A percentile compares a stretch with the other conserved stretches of the same genome.
These are phyloP conservation scores for Fusarium mundagurra DNA, from an alignment of 2,329 filamentous ascomycete species.

Conservation along the genomic window DNA sequence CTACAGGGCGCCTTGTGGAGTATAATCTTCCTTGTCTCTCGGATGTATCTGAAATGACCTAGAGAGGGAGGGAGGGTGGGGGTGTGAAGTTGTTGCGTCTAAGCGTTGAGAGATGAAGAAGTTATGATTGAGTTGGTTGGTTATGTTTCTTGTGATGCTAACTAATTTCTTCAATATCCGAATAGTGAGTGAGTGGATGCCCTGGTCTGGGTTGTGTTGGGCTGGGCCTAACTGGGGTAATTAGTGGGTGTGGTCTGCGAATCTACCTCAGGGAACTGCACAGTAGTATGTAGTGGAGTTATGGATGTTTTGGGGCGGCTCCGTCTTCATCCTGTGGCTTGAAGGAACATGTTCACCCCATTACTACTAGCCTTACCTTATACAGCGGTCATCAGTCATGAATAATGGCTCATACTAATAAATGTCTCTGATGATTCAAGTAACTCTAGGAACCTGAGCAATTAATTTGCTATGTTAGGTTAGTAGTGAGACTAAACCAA, in stretches of 20 bases:
- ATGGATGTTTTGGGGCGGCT: conserved; percentile 7
- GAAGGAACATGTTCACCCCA: neutral
- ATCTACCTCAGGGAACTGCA: neutral
- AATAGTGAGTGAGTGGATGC: conserved; percentile 16
- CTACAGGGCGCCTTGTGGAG: conserved; percentile 6
- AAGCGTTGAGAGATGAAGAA: conserved; percentile 2
- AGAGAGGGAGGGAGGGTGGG: neutral
- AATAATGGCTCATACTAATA: neutral
- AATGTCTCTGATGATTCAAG: conserved; percentile 10
- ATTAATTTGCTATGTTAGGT: neutral
- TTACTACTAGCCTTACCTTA: neutral
- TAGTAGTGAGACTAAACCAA: neutral
- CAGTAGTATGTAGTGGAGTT: conserved; percentile 17
- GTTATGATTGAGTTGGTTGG: conserved; percentile 4
- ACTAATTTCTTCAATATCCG: conserved; percentile 35
- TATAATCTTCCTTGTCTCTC: conserved; percentile 3
- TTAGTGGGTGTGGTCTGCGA: conserved; percentile 16
- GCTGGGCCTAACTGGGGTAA: neutral
- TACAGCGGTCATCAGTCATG: neutral
- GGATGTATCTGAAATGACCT: neutral
- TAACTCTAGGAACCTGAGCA: neutral
- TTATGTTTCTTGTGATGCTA: conserved; percentile 17
- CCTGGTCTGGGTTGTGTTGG: neutral
- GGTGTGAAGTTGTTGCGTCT: conserved; percentile 1
- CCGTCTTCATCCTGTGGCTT: conserved; percentile 25